Conservation (phyloP, 345 rosid genomes). For the Corchorus capsularis region DNA sequence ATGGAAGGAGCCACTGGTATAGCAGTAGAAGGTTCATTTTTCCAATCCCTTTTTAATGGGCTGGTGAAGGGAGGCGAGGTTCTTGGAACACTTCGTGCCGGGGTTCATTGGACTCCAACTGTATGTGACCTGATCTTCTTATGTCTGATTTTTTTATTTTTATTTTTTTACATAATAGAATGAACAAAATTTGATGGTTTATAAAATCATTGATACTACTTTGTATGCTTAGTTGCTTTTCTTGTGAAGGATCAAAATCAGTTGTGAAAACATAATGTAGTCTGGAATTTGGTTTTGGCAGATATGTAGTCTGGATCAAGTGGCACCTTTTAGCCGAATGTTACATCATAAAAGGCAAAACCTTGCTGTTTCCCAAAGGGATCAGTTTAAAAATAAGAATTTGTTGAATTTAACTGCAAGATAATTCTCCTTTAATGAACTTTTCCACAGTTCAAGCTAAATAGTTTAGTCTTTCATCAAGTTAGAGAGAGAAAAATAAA, state of each 20-base stretch:
- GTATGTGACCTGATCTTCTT: slow-evolving; percentile 48
- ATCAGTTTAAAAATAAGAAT: neutral
- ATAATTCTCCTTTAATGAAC: neutral
- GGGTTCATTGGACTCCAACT: slow-evolving; percentile 93
- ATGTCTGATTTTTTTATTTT: neutral
- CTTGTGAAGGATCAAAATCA: neutral
- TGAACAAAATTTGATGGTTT: neutral
- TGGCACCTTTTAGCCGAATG: neutral
- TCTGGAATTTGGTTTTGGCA: no score
- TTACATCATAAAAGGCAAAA: neutral
- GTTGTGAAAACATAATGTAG: neutral
- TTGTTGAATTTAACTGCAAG: neutral
- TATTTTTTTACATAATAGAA: neutral
- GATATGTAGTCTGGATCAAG: neutral
- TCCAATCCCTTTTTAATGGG: slow-evolving; percentile 83
- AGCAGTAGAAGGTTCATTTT: slow-evolving; percentile 77
- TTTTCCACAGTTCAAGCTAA: neutral
- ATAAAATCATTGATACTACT: slow-evolving; percentile 8
- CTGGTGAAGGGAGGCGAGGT: slow-evolving; percentile 78
- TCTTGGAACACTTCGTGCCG: slow-evolving; percentile 95
- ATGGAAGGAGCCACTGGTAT: slow-evolving; percentile 91
- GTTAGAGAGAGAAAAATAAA: neutral
- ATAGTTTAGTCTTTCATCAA: neutral
- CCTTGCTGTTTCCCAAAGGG: neutral
- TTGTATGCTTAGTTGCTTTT: neutral